phyloP scores from a whole-genome alignment of 148 eudicot species.

The Linanthus parryae region DNA sequence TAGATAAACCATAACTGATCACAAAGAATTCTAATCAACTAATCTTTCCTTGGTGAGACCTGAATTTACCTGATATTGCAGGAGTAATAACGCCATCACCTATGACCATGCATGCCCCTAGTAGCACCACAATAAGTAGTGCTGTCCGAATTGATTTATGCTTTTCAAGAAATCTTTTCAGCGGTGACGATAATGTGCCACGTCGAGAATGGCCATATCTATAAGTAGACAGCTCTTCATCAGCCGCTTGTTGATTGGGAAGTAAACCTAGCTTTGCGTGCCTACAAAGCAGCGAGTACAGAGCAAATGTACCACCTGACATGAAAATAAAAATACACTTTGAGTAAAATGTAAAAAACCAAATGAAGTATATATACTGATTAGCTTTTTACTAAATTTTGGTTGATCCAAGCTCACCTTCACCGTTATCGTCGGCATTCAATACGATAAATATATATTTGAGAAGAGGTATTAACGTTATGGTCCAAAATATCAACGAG shows the following conservation, averaged over 20 bases:
- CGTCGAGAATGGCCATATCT: conserved; percentile 49
- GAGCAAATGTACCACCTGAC: conserved; percentile 95
- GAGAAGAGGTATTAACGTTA: conserved; percentile 79
- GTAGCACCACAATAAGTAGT: conserved; percentile 62
- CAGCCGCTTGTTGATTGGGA: conserved; percentile 99
- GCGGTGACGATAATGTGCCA: conserved; percentile 29
- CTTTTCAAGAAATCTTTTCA: conserved; percentile 83
- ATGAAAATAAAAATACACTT: conserved; percentile 7
- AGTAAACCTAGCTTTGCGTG: conserved; percentile 90
- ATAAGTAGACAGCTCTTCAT: conserved; percentile 88
- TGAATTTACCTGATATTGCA: conserved; percentile 91
- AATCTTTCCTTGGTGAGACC: no score
- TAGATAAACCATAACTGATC: no score
- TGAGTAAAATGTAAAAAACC: no score
- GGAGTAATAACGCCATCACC: conserved; percentile 97
- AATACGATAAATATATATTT: conserved; percentile 75
- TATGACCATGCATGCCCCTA: conserved; percentile 94
- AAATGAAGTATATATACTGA: not conserved
- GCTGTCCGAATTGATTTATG: conserved; percentile 55
- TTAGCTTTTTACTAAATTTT: not conserved
- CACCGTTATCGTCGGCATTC: conserved; percentile 90
- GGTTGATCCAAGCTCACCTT: conserved; percentile 44
- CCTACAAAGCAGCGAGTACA: conserved; percentile 90
- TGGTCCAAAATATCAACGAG: conserved; percentile 89
- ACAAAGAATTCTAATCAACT: no score